Conservation (phyloP, 805 yeast genomes). For the Spathaspora arborariae region DNA sequence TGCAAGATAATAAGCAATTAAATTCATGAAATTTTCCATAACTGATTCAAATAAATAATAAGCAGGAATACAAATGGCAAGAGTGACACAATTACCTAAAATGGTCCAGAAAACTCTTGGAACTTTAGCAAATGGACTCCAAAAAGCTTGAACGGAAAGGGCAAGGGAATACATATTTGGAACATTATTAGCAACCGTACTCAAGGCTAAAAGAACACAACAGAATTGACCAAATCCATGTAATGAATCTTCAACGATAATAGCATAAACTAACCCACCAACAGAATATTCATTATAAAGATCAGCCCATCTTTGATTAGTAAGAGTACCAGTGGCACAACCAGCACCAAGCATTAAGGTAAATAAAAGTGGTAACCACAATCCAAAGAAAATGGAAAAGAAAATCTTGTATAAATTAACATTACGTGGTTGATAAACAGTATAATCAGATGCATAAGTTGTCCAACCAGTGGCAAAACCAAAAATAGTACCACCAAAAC, state of each 20-base stretch:
- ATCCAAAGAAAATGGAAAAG: slow-evolving; percentile 58
- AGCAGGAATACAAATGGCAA: slow-evolving; percentile 88
- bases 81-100: slow-evolving; percentile 66
- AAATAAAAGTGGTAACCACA: slow-evolving; percentile 65
- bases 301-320: slow-evolving; percentile 28
- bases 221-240: slow-evolving; percentile 90
- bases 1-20: slow-evolving; percentile 88
- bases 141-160: slow-evolving; percentile 78
- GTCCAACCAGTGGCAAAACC: slow-evolving; percentile 97
- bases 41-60: slow-evolving; percentile 68
- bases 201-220: slow-evolving; percentile 77
- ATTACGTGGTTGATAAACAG: slow-evolving; percentile 75
- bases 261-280: slow-evolving; percentile 78
- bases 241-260: slow-evolving; percentile 73
- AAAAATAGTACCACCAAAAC: slow-evolving; percentile 78
- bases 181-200: slow-evolving; percentile 87
- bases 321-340: slow-evolving; percentile 61
- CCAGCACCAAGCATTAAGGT: slow-evolving; percentile 85
- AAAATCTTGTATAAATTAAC: slow-evolving; percentile 60
- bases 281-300: slow-evolving; percentile 25
- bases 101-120: slow-evolving; percentile 86
- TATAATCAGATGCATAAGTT: slow-evolving; percentile 87
- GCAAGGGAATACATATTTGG: slow-evolving; percentile 94
- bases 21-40: slow-evolving; percentile 84
- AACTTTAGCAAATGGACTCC: slow-evolving; percentile 67